A percentile compares a stretch with the other conserved stretches of the same genome.
Conservation (phyloP, 1,284 basidiomycete species). For the Mycosarcoma maydis region DNA sequence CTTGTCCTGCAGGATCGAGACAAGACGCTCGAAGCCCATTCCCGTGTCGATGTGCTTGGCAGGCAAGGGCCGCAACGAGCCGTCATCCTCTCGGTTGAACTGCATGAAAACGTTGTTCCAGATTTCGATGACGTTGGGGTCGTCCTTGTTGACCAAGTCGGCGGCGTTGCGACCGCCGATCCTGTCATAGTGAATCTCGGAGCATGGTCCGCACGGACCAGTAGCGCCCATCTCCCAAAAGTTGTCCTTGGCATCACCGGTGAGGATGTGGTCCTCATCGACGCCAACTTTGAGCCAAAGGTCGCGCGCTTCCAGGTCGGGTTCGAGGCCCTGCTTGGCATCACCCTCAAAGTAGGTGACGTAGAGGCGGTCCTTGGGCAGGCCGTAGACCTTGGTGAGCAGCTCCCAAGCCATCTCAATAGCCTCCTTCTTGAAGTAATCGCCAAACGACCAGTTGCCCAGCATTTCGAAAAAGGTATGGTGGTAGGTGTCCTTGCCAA, state of each 20-base stretch:
- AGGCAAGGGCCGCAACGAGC: constrained; percentile 81
- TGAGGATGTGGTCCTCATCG: constrained; percentile 86
- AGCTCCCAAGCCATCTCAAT: constrained; percentile 93
- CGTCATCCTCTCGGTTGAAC: constrained; percentile 93
- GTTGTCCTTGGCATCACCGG: constrained; percentile 95
- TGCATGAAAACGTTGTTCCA: constrained; percentile 99
- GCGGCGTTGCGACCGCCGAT: constrained; percentile 93
- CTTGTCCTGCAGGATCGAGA: constrained; percentile 90
- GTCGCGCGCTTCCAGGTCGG: constrained; percentile 84
- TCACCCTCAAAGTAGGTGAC: constrained; percentile 99
- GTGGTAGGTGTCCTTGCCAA: constrained; percentile 94
- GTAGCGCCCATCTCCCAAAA: constrained; percentile 99
- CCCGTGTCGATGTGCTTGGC: constrained; percentile 97
- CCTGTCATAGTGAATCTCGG: constrained; percentile 95
- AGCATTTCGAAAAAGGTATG: constrained; percentile 99
- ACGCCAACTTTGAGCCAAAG: constrained; percentile 89
- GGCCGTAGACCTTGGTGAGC: constrained; percentile 84
- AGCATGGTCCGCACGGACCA: constrained; percentile 96
- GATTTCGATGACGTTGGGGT: constrained; percentile 95
- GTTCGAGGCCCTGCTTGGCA: constrained; percentile 81
- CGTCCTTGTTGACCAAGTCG: constrained; percentile 90
- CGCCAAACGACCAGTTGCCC: constrained; percentile 99
- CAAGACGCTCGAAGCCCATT: constrained; percentile 97
- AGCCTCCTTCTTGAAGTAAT: constrained; percentile 99
- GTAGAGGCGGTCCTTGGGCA: constrained; percentile 90